phyloP scores from a whole-genome alignment of 164 flowering plant species.

The Annona cherimola region DNA sequence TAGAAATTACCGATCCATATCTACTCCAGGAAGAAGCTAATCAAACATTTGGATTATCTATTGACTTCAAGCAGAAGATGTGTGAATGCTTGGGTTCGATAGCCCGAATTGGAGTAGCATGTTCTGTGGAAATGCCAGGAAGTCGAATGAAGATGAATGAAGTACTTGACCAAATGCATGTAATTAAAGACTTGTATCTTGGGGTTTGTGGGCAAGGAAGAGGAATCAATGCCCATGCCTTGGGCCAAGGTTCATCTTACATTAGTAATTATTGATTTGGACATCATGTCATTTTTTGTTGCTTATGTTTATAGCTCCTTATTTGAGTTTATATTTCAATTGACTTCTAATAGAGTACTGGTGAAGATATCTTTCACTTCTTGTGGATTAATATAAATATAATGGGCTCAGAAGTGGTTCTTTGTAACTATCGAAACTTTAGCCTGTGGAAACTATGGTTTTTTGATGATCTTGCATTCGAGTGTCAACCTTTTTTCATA shows the following conservation, averaged over 20 bases:
- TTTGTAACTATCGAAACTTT: too few relatives aligned
- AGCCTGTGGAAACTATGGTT: too few relatives aligned
- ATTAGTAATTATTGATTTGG: neutral
- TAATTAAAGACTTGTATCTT: neutral
- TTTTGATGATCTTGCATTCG: too few relatives aligned
- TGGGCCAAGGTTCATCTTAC: neutral
- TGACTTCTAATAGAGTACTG: too few relatives aligned
- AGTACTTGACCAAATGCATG: neutral
- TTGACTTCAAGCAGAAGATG: neutral
- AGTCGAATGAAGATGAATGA: neutral
- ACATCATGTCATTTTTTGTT: too few relatives aligned
- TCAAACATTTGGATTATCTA: neutral
- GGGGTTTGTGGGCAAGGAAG: too few relatives aligned
- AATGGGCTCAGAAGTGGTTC: too few relatives aligned
- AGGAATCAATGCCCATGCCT: neutral
- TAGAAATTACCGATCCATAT: neutral
- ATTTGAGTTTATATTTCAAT: too few relatives aligned
- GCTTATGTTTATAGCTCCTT: too few relatives aligned
- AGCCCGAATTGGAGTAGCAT: neutral
- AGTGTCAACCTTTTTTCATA: too few relatives aligned
- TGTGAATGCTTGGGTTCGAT: neutral
- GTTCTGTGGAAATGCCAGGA: neutral
- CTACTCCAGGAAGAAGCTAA: neutral
- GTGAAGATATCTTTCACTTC: too few relatives aligned
- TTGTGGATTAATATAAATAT: too few relatives aligned